Percentiles rank a stretch among this genome's conserved stretches.
Conservation (phyloP, 2,329 filamentous ascomycete species). For the Aspergillus sp. region DNA sequence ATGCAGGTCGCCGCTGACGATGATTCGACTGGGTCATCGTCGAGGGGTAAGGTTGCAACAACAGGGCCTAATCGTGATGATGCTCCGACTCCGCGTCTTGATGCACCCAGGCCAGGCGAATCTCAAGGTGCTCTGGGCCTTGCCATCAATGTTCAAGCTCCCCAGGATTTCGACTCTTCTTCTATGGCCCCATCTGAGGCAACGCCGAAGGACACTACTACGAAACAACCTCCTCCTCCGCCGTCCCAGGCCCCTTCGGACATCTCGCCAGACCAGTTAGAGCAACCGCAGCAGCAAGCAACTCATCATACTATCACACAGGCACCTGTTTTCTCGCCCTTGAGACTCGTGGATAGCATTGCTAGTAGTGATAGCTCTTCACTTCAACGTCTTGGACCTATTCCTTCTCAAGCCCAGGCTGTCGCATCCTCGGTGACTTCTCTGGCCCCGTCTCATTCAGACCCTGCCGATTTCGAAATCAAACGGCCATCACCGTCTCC, state of each 20-base stretch:
- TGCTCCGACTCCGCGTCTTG: slow-evolving; percentile 19
- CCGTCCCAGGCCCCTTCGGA: neutral
- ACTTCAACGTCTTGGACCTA: slow-evolving; percentile 21
- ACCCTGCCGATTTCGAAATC: slow-evolving; percentile 16
- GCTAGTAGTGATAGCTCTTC: slow-evolving; percentile 33
- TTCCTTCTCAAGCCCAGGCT: slow-evolving; percentile 24
- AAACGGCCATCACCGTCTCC: slow-evolving; percentile 27
- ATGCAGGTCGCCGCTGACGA: slow-evolving; percentile 39
- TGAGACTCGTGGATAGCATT: slow-evolving; percentile 18
- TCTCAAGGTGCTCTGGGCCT: slow-evolving; percentile 35
- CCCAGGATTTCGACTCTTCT: slow-evolving; percentile 18
- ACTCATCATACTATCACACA: slow-evolving; percentile 2
- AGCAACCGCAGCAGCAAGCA: slow-evolving; percentile 4
- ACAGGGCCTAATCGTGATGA: slow-evolving; percentile 9
- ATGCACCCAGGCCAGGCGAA: slow-evolving; percentile 8
- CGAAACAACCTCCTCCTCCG: neutral
- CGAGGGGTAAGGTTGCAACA: slow-evolving; percentile 6
- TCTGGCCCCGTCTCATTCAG: slow-evolving; percentile 23
- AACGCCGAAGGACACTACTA: slow-evolving; percentile 7
- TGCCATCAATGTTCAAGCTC: slow-evolving; percentile 33
- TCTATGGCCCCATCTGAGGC: slow-evolving; percentile 6
- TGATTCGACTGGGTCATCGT: slow-evolving; percentile 28
- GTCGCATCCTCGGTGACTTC: slow-evolving; percentile 32
- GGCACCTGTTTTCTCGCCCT: slow-evolving; percentile 9
- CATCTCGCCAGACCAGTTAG: slow-evolving; percentile 7